Evolutionary conservation across 1,284 basidiomycete species (phyloP).

Genomic region (Trichosporon faecale): DNA sequence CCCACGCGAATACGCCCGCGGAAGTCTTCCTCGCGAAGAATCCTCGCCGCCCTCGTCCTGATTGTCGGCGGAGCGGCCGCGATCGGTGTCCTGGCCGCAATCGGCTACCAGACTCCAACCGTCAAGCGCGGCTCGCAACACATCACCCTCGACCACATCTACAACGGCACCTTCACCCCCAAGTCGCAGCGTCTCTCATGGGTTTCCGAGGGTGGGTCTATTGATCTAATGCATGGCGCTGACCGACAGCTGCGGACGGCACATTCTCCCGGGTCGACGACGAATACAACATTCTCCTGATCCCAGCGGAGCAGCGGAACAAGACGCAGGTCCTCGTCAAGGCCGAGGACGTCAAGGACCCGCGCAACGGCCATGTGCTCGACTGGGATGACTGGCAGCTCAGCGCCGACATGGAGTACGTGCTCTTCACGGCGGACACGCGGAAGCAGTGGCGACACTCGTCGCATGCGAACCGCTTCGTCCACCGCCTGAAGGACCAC

Average conservation of each 20-base stretch:
- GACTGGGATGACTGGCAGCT: conserved; percentile 66
- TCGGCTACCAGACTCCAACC: conserved; percentile 42
- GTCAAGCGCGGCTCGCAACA: conserved; percentile 60
- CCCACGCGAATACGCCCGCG: conserved; percentile 36
- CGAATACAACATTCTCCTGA: conserved; percentile 66
- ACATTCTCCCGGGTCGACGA: conserved; percentile 67
- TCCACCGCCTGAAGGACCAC: conserved; percentile 65
- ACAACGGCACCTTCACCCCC: conserved; percentile 76
- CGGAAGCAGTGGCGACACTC: conserved; percentile 92
- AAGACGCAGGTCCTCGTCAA: conserved; percentile 40
- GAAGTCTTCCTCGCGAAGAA: conserved; percentile 36
- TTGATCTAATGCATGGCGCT: background rate
- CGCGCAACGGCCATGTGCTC: conserved; percentile 57
- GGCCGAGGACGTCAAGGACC: conserved; percentile 33
- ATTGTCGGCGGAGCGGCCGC: conserved; percentile 40
- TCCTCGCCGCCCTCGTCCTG: conserved; percentile 42
- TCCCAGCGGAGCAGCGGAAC: conserved; percentile 63
- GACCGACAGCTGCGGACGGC: conserved; percentile 72
- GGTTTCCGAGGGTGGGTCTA: conserved; percentile 75
- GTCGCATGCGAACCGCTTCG: conserved; percentile 80
- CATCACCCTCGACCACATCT: conserved; percentile 80
- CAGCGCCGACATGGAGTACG: conserved; percentile 80
- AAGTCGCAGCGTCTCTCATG: conserved; percentile 61
- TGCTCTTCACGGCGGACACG: conserved; percentile 72
- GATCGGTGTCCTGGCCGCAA: conserved; percentile 46